Evolutionary conservation across 352 stramenopile genomes (phyloP), one percentile per base, ranked within the genome.

Genomic region (Globisporangium carolinianum): DNA sequence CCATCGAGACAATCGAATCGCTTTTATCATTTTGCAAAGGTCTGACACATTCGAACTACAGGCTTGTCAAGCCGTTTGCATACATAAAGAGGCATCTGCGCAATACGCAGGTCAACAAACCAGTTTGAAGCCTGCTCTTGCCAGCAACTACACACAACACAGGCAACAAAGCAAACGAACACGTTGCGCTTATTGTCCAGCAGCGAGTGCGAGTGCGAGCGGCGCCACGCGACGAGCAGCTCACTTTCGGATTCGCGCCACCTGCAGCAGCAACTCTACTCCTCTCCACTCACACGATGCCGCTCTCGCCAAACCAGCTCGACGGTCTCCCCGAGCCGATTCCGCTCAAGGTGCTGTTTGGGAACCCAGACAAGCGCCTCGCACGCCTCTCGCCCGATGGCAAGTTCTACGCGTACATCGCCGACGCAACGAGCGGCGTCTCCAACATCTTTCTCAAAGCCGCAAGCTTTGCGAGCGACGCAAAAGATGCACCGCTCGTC

Each of bases 391-490:
- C 73, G n/a, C 70, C 73, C 11, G 64, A 79, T 55, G 73, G 73
- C 42, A 68, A 66, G 37, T 76, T 72, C 63, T 72, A 76, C 58
- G 73, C 73, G 24, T 82, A 73, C 68, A 45, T 82, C 15, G 68
- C 73, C 15, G 69, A 78, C 42, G 61, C 54, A 41, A 57, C 51
- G 9, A 56, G 73, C n/a, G 73, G 73, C 53, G 70, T 82, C 24
- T 67, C 63, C 35, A 82, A 82, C 58, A 55, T 82, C 15, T 82
- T 82, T 55, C 47, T 82, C 53, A 67, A 76, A 58, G 53, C 65
- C 35, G 61, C 71, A 42, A 57, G 57, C 47, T 57, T 70, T 39
- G 60, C 47, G 38, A 12, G 74, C 35, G 63, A 66, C 32, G 72
- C 74, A 48, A 58, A 58, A n/a, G 48, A 47, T n/a, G 71, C 42